A percentile compares a stretch with the other conserved stretches of the same genome.
Conservation (phyloP, 495 filamentous ascomycete species). For the Xylaria nigripes region DNA sequence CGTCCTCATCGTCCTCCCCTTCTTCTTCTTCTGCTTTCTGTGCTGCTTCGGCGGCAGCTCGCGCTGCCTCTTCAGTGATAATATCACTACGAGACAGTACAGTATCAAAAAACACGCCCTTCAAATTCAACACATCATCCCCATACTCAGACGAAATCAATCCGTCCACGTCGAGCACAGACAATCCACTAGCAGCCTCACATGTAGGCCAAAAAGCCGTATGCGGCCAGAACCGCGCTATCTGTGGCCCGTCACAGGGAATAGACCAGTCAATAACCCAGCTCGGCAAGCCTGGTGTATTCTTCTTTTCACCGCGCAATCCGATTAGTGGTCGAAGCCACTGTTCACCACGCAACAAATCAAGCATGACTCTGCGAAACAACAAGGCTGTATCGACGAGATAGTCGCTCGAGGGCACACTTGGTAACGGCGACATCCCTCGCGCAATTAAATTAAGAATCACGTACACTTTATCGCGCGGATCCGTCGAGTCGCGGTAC, state of each 20-base stretch:
- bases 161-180: not conserved
- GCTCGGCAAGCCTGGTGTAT: conserved; percentile 5
- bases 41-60: too few relatives aligned
- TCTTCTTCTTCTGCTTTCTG: not conserved
- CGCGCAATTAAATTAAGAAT: conserved; percentile 15
- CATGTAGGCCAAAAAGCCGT: not conserved
- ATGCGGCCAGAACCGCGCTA: conserved; percentile 3
- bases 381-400: conserved; percentile 6
- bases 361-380: conserved; percentile 15
- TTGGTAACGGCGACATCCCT: conserved; percentile 6
- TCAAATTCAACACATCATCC: conserved; percentile 8
- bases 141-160: conserved; percentile 1
- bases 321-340: conserved; percentile 12
- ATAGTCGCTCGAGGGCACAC: conserved; percentile 13
- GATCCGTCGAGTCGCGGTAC: conserved; percentile 19
- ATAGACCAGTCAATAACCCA: conserved; percentile 12
- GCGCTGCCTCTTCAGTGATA: not conserved
- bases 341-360: conserved; percentile 11
- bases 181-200: conserved; percentile 8
- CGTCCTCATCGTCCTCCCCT: not conserved
- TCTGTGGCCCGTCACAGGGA: not conserved
- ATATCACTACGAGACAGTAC: not conserved
- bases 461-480: conserved; percentile 24
- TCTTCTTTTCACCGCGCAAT: conserved; percentile 11
- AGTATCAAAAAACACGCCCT: conserved; percentile 10